Percentiles rank a stretch among this genome's conserved stretches.
phyloP scores from a whole-genome alignment of 2,329 filamentous ascomycete genomes.

The Trematosphaeria pertusa region DNA sequence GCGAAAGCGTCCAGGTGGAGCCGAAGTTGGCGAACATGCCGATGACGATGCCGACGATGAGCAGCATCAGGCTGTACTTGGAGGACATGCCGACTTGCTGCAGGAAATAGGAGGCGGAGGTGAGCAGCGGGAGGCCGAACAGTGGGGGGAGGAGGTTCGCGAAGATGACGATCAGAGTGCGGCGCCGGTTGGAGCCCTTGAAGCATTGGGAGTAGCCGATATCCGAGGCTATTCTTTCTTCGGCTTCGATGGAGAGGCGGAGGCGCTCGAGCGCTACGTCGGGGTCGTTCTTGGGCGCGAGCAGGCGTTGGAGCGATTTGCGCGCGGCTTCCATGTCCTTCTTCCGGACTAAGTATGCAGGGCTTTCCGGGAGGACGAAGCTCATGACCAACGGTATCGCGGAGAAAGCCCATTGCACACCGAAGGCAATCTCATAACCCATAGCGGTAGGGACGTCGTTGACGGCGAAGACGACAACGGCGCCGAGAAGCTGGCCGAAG shows the following conservation, averaged over 20 bases:
- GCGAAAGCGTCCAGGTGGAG: conserved; percentile 15
- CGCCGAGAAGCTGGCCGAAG: conserved; percentile 54
- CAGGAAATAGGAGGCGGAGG: conserved; percentile 50
- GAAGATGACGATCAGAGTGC: conserved; percentile 39
- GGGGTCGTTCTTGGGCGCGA: conserved; percentile 44
- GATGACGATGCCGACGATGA: conserved; percentile 17
- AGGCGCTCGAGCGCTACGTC: conserved; percentile 30
- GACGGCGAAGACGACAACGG: conserved; percentile 48
- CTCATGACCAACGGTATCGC: conserved; percentile 47
- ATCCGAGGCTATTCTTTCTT: conserved; percentile 52
- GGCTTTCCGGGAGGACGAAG: conserved; percentile 56
- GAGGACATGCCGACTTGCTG: conserved; percentile 18
- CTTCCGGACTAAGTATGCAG: conserved; percentile 53
- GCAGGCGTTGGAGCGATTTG: conserved; percentile 56
- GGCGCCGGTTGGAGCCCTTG: conserved; percentile 13
- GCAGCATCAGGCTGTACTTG: conserved; percentile 10
- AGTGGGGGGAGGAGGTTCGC: conserved; percentile 53
- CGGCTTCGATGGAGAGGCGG: conserved; percentile 54
- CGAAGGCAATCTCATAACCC: conserved; percentile 48
- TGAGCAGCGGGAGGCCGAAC: conserved; percentile 55
- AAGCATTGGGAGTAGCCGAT: conserved; percentile 32
- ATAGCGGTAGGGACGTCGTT: conserved; percentile 21
- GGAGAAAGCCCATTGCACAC: conserved; percentile 50
- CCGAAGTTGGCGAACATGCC: conserved; percentile 13
- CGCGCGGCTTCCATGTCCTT: conserved; percentile 46